Evolutionary conservation across 306 rosid species (phyloP), one percentile per base, ranked within the genome.

Genomic region (Fragaria vesca): DNA sequence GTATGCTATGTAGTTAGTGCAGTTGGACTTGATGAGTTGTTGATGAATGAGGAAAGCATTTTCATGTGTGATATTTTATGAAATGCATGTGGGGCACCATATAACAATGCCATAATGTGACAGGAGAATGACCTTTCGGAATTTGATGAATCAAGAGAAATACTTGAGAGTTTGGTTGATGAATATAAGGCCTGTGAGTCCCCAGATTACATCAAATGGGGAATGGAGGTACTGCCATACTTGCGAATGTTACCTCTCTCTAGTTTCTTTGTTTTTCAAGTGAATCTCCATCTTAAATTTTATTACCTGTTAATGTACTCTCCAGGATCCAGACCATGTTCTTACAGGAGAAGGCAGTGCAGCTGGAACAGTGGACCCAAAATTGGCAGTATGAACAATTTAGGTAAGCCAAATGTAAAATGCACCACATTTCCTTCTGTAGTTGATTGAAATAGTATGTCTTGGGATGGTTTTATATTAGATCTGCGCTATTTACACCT

Each of bases 121-220:
- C 97, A 95, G 99, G 99, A 95, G 81, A 95, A 95, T 85, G 99
- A 95, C 84, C 99, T 95, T 79, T 95, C 97, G 0, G 99, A 95
- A 83, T 95, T 95, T 91, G 99, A 93, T 61, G 99, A 95, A 88
- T 92, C 99, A 81, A 90, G 99, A 72, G 99, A 95, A 71, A 84
- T 92, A 83, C 89, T 95, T 79, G 99, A 91, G 86, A 93, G 96
- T 85, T 87, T 95, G 84, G 97, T 95, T 77, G 99, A 95, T 74
- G 97, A 95, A 85, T 95, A 95, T 20, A 95, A 93, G 89, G 99
- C 97, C 68, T 95, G 99, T 47, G 99, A 93, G 82, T 95, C 99
- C 73, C 99, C 99, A 71, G 99, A 95, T 90, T 95, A 95, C 84
- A 93, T 93, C 86, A 95, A 93, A 84, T 95, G 97, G 99, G 99